Conservation (phyloP, 805 yeast species). For the Candida dendrica region DNA sequence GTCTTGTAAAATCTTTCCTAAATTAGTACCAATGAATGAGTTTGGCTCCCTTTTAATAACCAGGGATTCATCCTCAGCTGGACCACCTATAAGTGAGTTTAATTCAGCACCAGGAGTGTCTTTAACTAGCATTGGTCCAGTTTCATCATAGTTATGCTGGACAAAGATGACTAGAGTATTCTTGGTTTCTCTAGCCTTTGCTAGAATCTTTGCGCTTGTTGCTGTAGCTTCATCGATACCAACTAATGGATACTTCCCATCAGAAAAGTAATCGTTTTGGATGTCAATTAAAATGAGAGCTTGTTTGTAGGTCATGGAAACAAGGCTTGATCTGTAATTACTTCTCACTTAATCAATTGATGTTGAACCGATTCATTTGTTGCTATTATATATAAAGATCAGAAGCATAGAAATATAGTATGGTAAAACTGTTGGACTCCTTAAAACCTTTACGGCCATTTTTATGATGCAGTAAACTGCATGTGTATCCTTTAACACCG, state of each 20-base stretch:
- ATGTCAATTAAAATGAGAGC: conserved; percentile 10
- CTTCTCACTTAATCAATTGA: too few species aligned
- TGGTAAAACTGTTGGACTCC: too few species aligned
- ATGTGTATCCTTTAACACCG: too few species aligned
- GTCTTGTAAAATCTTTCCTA: conserved; percentile 5
- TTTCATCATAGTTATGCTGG: conserved; percentile 6
- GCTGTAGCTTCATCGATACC: conserved; percentile 7
- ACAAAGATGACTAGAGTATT: conserved; percentile 9
- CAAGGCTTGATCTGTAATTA: too few species aligned
- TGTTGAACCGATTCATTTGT: too few species aligned
- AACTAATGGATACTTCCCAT: conserved; percentile 8
- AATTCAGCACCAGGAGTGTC: conserved; percentile 9
- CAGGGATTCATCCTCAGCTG: conserved; percentile 6
- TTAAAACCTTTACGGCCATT: too few species aligned
- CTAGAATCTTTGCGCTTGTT: conserved; percentile 7
- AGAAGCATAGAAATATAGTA: too few species aligned
- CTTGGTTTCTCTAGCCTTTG: conserved; percentile 5
- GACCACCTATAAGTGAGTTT: conserved; percentile 3
- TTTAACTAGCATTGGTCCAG: conserved; percentile 5
- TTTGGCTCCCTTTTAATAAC: conserved; percentile 11
- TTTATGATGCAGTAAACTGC: too few species aligned
- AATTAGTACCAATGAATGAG: conserved; percentile 9
- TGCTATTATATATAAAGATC: too few species aligned
- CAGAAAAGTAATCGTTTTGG: conserved; percentile 15
- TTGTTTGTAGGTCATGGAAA: conserved; percentile 2